Evolutionary conservation across 805 yeast genomes (phyloP), one percentile per base, ranked within the genome.

Genomic region (Blastobotrys parvus): DNA sequence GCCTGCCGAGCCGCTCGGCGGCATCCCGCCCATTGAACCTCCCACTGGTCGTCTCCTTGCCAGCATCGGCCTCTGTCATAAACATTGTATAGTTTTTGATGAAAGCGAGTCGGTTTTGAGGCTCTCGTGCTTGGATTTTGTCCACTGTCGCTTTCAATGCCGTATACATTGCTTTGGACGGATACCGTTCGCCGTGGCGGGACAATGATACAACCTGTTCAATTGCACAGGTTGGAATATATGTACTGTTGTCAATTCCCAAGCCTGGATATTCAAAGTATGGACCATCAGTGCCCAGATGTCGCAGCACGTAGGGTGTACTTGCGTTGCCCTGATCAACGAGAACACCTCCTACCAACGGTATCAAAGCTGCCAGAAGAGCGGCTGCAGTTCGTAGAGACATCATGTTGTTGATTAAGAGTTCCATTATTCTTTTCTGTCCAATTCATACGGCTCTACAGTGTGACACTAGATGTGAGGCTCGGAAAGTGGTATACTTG

Each of bases 141-240:
- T 13, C 22, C 4, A 39, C 8, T 2, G 42, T 32, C 29, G 10
- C 19, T 11, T 31, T 22, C 17, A 21, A 31, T 22, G 20, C 22
- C 8, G 11, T 17, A 18, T 18, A 31, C 31, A 32, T 30, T 4
- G 15, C 15, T 16, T n/a, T 11, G 38, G n/a, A 17, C 5, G 42
- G 42, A 21, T 39, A 39, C 15, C 42, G 22, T 16, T 32, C 37
- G 17, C 38, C 42, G 33, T 39, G 42, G 15, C 42, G 22, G 18
- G 30, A 13, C 6, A 39, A 17, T 22, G 23, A 3, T 3, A 39
- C 19, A 4, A 33, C 42, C 27, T 39, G 42, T 19, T 18, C 31
- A n/a, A 39, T 18, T 4, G 29, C 7, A 21, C 42, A 39, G 38
- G 7, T 21, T 5, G 22, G 21, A 15, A 29, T 32, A n/a, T n/a